Conservation (phyloP, 495 filamentous ascomycete genomes). For the Hypoxylon perforatum region DNA sequence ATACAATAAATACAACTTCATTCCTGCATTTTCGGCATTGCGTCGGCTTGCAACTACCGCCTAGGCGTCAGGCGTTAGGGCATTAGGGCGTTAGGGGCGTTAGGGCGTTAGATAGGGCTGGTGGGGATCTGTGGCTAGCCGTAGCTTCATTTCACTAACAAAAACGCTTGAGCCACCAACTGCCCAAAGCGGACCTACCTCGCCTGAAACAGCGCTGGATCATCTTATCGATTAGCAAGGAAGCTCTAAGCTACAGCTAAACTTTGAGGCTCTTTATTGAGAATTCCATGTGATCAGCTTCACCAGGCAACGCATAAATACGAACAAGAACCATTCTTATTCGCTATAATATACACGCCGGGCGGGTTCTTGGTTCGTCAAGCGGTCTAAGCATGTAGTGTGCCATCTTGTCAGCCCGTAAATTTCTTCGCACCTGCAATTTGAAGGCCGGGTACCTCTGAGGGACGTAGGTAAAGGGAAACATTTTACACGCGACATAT, state of each 20-base stretch:
- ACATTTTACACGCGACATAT: background rate
- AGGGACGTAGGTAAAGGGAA: background rate
- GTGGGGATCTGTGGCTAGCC: conserved; percentile 14
- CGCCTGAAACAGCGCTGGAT: background rate
- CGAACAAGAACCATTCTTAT: no score
- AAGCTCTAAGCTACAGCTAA: background rate
- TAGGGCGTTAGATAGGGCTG: background rate
- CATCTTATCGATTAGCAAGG: conserved; percentile 13
- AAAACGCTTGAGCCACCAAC: conserved; percentile 7
- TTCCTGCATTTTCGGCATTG: no score
- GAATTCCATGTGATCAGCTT: background rate
- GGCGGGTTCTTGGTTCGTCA: background rate
- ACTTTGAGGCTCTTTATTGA: background rate
- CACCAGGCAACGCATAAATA: background rate
- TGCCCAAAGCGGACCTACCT: background rate
- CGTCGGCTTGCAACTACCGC: no score
- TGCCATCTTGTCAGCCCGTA: background rate
- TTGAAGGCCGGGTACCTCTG: background rate
- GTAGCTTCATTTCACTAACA: background rate
- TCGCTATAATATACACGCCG: background rate
- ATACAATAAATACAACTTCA: no score
- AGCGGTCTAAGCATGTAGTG: background rate
- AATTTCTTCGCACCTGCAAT: background rate
- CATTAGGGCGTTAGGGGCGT: background rate
- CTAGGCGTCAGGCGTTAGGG: background rate